Evolutionary conservation across 805 yeast genomes (phyloP).

Genomic region (Metschnikowia reukaufii): DNA sequence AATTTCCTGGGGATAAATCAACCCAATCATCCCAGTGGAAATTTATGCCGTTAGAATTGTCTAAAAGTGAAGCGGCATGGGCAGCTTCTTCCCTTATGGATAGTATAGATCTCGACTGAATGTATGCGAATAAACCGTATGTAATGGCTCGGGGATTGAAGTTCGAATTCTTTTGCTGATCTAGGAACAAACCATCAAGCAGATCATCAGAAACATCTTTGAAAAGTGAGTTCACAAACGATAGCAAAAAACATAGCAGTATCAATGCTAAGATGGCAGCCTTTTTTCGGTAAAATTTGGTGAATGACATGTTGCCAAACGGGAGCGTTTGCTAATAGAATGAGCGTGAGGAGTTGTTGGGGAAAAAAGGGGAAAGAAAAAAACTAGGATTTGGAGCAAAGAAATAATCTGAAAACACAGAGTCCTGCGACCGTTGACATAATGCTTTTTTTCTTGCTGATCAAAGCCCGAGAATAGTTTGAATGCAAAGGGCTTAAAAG

Average conservation of each 20-base stretch:
- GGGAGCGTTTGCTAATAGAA: too few relatives aligned
- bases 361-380: neutral
- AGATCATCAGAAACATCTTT: conserved; percentile 23
- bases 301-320: conserved; percentile 9
- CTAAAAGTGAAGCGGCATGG: conserved; percentile 6
- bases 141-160: conserved; percentile 29
- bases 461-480: too few relatives aligned
- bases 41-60: conserved; percentile 23
- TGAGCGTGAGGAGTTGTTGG: too few relatives aligned
- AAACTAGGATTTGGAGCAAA: too few relatives aligned
- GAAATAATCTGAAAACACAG: too few relatives aligned
- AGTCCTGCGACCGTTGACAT: too few relatives aligned
- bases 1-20: conserved; percentile 28
- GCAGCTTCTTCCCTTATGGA: neutral
- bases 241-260: conserved; percentile 10
- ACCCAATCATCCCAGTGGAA: conserved; percentile 46
- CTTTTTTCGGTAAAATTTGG: conserved; percentile 18
- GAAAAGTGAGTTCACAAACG: conserved; percentile 14
- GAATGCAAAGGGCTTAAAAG: too few relatives aligned
- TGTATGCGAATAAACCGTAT: conserved; percentile 11
- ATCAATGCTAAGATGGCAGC: conserved; percentile 12
- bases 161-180: conserved; percentile 22
- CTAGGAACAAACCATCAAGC: conserved; percentile 25
- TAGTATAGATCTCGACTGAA: conserved; percentile 6
- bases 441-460: too few relatives aligned